Evolutionary conservation across 768 basidiomycete species (phyloP), one percentile per base, ranked within the genome.

Genomic region (Collybia sp.): DNA sequence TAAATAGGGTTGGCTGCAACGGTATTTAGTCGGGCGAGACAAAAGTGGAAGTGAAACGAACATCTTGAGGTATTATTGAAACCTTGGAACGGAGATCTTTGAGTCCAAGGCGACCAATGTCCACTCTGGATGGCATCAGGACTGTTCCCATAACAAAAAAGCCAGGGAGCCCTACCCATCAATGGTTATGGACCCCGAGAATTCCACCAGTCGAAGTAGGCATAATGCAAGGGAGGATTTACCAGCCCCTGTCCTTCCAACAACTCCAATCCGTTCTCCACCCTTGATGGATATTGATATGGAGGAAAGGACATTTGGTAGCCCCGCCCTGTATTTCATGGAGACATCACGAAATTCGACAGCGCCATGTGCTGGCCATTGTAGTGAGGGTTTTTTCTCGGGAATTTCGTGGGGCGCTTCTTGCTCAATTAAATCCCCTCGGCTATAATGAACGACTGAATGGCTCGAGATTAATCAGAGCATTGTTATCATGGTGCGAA

Each of bases 261-360:
- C 85, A 32, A 90, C 77, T 12, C 86, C 88, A 45, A 90, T 80
- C 67, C 88, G 87, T 63, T 91, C 85, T 0, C 83, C 82, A 0
- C 76, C 76, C 2, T 67, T 62, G 38, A 90, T 75, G n/a, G 64
- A 64, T 53, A 89, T 40, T 4, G 75, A 75, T 15, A 90, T 67
- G 0, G 78, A 79, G 53, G 82, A 80, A 32, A 91, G 69, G 2
- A 89, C 86, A 12, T 77, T 73, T 0, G 87, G 86, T n/a, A 89
- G 67, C 3, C 82, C 85, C 0, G 79, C 75, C 16, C 88, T 68
- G 57, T 92, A 90, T 13, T 69, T 67, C 77, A 85, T 75, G 4
- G 64, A 57, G 17, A 83, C 68, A 31, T 85, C 62, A 17, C 80
- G 69, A 61, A 90, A 82, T 40, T 76, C 70, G 53, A 91, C 74